These are phyloP conservation scores for Castanopsis chinensis DNA, from an alignment of 306 rosid genomes.

Conservation along the genomic window DNA sequence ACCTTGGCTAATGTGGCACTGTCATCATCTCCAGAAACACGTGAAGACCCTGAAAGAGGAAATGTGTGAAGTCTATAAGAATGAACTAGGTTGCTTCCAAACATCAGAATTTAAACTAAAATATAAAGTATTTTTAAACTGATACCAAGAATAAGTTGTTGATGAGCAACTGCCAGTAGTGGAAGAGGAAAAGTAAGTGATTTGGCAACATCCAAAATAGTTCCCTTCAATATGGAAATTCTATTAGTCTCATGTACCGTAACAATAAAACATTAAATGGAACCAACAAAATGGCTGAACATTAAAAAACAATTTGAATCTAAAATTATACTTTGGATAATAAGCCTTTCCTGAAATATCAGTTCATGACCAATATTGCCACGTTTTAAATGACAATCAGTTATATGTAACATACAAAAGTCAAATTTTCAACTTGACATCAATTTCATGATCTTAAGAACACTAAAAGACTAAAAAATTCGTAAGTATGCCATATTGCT, in stretches of 20 bases:
- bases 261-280: conserved; percentile 7
- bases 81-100: conserved; percentile 23
- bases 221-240: conserved; percentile 50
- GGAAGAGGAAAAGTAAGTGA: conserved; percentile 84
- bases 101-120: conserved; percentile 14
- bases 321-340: conserved; percentile 1
- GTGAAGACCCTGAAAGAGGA: conserved; percentile 59
- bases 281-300: conserved; percentile 9
- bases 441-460: not conserved
- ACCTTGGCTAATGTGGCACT: conserved; percentile 61
- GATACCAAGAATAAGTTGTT: conserved; percentile 81
- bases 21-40: conserved; percentile 36
- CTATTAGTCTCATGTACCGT: conserved; percentile 9
- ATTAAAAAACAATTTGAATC: not conserved
- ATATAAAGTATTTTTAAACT: conserved; percentile 12
- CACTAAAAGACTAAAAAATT: not conserved
- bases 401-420: not conserved
- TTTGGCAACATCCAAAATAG: conserved; percentile 71
- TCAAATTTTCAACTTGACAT: not conserved
- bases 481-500: not conserved
- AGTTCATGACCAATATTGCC: not conserved
- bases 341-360: not conserved
- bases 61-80: conserved; percentile 18
- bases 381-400: not conserved
- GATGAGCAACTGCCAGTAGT: conserved; percentile 79